Percentiles rank a stretch among this genome's conserved stretches.
These are phyloP conservation scores for Athelia sp. DNA, from an alignment of 1,284 basidiomycete genomes.

Conservation along the genomic window DNA sequence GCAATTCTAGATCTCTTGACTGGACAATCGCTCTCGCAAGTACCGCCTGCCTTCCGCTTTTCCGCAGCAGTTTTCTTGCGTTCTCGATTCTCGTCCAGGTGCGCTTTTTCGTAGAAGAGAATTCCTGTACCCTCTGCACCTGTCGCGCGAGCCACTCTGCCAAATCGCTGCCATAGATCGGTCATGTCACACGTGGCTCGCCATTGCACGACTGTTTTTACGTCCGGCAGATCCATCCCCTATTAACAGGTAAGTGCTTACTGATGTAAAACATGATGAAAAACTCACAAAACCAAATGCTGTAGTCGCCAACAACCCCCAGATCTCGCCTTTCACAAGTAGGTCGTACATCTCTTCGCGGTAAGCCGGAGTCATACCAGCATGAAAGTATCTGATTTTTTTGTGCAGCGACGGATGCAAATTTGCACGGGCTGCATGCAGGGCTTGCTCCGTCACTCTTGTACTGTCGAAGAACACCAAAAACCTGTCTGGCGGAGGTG, in stretches of 20 bases:
- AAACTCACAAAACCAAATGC: constrained; percentile 16
- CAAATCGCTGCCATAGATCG: constrained; percentile 5
- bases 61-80: too few species aligned
- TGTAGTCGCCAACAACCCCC: constrained; percentile 7
- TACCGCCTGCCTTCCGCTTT: too few species aligned
- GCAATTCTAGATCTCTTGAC: neutral
- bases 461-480: constrained; percentile 21
- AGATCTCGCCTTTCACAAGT: constrained; percentile 11
- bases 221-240: constrained; percentile 13
- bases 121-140: neutral
- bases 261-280: neutral
- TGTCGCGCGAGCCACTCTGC: constrained; percentile 3
- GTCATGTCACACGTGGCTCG: neutral
- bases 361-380: constrained; percentile 17
- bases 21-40: too few species aligned
- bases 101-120: constrained; percentile 2
- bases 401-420: constrained; percentile 11
- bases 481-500: constrained; percentile 12
- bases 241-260: neutral
- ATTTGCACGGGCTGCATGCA: constrained; percentile 8
- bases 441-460: constrained; percentile 12
- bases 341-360: constrained; percentile 8
- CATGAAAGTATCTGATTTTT: constrained; percentile 19
- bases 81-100: constrained; percentile 4
- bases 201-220: constrained; percentile 6